Evolutionary conservation across 78 protist genomes (phyloP), one percentile per base, ranked within the genome.

Genomic region (Emiliania huxleyi): DNA sequence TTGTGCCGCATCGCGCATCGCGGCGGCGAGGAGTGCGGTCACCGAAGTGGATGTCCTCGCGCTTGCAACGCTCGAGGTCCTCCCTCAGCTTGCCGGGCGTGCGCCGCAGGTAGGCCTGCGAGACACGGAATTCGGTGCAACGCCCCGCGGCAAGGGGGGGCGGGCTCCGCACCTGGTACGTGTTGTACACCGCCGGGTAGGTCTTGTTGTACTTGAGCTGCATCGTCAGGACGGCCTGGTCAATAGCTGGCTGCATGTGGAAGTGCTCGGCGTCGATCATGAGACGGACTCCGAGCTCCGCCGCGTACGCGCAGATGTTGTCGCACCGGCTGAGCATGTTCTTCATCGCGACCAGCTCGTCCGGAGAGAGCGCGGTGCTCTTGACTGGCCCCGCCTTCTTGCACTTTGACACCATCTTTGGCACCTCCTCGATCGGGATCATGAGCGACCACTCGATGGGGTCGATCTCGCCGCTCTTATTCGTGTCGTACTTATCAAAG

Each of bases 251-350:
- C 93, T 97, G 98, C 69, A 96, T 25, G 91, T 95, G 95, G 29
- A 95, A 75, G 84, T 97, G 98, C 94, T 97, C 98, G 0, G 98
- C 98, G 56, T 97, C 98, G 26, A 97, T 38, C 93, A 94, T 37
- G 43, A 96, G 93, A 8, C 62, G 8, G 62, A 52, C 62, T 52
- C 62, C 62, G 62, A 52, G 62, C 29, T 52, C 29, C 62, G 62
- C 62, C 62, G 85, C 85, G 48, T 3, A 48, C 85, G 0, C 46
- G 33, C 46, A 45, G 48, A 77, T 77, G n/a, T 1, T 21, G 85
- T 77, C 85, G 37, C 37, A 48, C 2, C 85, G 11, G 85, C 35
- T 21, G n/a, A 77, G 44, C 85, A 77, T 77, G 33, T 12, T 1
- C 19, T 35, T 12, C 23, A 37, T 2, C 42, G 42, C 81, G 44